Conservation (phyloP, 257 asterid species). For the Mitragyna speciosa region DNA sequence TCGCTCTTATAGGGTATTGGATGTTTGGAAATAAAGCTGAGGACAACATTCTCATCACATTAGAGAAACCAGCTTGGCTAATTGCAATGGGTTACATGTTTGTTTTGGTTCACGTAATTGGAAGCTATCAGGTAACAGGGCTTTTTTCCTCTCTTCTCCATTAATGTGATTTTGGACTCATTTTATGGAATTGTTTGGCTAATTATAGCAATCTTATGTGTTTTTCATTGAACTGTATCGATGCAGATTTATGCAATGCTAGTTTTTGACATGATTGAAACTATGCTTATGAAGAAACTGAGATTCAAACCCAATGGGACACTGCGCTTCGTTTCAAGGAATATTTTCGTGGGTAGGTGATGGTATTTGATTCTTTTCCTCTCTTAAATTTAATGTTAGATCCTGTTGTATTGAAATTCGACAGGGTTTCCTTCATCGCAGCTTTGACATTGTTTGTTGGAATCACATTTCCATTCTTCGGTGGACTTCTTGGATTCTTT, state of each 20-base stretch:
- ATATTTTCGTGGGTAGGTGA: constrained; percentile 65
- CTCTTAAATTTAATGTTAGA: neutral
- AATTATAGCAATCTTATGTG: too few species aligned
- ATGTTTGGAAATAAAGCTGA: constrained; percentile 59
- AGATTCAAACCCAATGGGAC: constrained; percentile 66
- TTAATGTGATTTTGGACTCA: neutral
- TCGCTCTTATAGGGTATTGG: constrained; percentile 77
- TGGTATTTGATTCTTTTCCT: neutral
- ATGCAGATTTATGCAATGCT: constrained; percentile 88
- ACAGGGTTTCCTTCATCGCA: constrained; percentile 28
- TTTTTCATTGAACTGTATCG: neutral
- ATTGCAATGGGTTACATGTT: constrained; percentile 93
- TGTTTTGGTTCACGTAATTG: constrained; percentile 86
- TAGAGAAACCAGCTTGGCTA: constrained; percentile 71
- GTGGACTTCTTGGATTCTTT: constrained; percentile 84
- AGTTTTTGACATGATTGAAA: constrained; percentile 88
- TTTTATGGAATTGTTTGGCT: neutral
- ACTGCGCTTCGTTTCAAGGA: constrained; percentile 62
- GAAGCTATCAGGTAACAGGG: constrained; percentile 79
- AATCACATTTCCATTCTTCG: constrained; percentile 88
- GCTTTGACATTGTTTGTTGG: constrained; percentile 86
- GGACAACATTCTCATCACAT: constrained; percentile 56
- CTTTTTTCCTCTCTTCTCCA: neutral
- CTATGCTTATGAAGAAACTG: constrained; percentile 69
- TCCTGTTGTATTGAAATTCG: neutral